Conservation (phyloP, 2,329 filamentous ascomycete species). For the Colletotrichum caudatum region DNA sequence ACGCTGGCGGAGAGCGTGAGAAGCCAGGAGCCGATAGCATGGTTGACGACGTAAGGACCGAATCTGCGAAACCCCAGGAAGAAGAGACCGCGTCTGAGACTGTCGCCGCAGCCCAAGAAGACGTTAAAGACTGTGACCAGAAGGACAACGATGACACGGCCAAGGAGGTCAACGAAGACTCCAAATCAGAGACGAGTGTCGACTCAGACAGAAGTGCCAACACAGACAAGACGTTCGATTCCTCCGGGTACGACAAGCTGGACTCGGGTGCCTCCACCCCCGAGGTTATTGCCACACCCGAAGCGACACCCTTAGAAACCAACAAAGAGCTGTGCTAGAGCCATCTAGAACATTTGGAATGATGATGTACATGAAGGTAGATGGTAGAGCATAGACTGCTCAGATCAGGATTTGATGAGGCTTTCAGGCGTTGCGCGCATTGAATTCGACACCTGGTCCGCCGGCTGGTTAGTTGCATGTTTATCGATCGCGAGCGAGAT, state of each 20-base stretch:
- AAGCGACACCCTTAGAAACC: slow-evolving; percentile 48
- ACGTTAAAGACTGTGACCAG: not conserved
- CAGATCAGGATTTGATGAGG: not conserved
- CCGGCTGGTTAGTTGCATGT: not conserved
- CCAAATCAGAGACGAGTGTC: slow-evolving; percentile 39
- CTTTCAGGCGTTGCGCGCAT: slow-evolving; percentile 14
- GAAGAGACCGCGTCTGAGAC: slow-evolving; percentile 1
- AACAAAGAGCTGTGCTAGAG: slow-evolving; percentile 44
- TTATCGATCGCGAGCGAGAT: slow-evolving; percentile 15
- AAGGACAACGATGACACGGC: not conserved
- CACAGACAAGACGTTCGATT: slow-evolving; percentile 39
- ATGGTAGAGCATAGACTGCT: slow-evolving; percentile 19
- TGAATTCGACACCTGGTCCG: not conserved
- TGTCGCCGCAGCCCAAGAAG: not conserved
- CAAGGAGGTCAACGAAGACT: slow-evolving; percentile 37
- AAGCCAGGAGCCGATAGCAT: slow-evolving; percentile 45
- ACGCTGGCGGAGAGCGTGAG: slow-evolving; percentile 62
- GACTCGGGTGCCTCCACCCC: slow-evolving; percentile 40
- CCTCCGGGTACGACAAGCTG: slow-evolving; percentile 41
- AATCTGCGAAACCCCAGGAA: not conserved
- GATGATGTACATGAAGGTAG: slow-evolving; percentile 20
- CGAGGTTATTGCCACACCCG: slow-evolving; percentile 46
- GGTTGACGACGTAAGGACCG: not conserved
- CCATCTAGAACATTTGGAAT: not conserved
- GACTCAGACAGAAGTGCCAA: slow-evolving; percentile 6